These are phyloP conservation scores for Porogramme epimiltina DNA, from an alignment of 1,284 basidiomycete genomes.

Conservation along the genomic window DNA sequence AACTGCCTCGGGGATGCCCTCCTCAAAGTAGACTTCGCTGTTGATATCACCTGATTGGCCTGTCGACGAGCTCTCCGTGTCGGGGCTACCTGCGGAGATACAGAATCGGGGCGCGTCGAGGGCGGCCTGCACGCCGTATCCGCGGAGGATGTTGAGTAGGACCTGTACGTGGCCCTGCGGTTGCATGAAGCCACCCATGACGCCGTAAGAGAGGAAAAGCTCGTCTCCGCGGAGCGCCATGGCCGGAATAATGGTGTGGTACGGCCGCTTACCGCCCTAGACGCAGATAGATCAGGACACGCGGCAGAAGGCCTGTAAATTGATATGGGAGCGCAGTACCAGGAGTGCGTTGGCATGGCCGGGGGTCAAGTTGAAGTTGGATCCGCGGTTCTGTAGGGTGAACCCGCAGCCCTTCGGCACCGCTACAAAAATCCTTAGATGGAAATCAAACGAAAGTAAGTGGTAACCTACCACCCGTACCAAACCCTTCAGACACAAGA, in stretches of 20 bases:
- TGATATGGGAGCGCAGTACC: not conserved
- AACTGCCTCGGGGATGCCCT: slow-evolving; percentile 68
- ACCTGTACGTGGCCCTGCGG: slow-evolving; percentile 94
- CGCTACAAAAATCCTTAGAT: slow-evolving; percentile 43
- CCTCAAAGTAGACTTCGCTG: slow-evolving; percentile 87
- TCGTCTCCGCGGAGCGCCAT: slow-evolving; percentile 84
- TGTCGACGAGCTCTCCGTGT: slow-evolving; percentile 49
- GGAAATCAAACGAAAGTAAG: not conserved
- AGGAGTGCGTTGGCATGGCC: slow-evolving; percentile 80
- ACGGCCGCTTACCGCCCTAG: slow-evolving; percentile 87
- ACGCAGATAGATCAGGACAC: too few relatives aligned
- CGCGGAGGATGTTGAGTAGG: slow-evolving; percentile 87
- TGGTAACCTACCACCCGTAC: slow-evolving; percentile 61
- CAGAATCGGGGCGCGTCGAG: slow-evolving; percentile 96
- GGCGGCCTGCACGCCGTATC: slow-evolving; percentile 82
- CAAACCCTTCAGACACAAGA: too few relatives aligned
- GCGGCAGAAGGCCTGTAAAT: not conserved
- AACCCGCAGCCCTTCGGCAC: slow-evolving; percentile 94
- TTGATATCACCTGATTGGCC: slow-evolving; percentile 69
- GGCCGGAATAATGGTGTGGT: slow-evolving; percentile 95
- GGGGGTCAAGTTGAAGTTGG: slow-evolving; percentile 78
- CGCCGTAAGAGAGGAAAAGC: slow-evolving; percentile 87
- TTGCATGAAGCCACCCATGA: slow-evolving; percentile 97
- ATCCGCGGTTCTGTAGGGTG: slow-evolving; percentile 92
- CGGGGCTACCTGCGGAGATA: slow-evolving; percentile 83